Conservation (phyloP, 116 monocot species). For the Posidonia oceanica region DNA sequence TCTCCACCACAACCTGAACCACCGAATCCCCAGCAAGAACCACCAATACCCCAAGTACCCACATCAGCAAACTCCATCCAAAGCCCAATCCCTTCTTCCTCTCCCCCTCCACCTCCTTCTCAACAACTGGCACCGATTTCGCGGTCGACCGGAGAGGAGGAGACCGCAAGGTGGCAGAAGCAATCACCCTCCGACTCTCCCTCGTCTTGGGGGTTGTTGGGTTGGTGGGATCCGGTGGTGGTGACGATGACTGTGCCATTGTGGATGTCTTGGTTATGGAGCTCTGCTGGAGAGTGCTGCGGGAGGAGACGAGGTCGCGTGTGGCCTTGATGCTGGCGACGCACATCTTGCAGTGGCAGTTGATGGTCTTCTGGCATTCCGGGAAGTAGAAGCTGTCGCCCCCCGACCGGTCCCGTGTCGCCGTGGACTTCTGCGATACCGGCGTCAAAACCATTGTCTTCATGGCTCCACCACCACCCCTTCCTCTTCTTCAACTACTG, state of each 20-base stretch:
- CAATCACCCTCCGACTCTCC: background rate
- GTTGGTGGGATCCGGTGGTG: slow-evolving; percentile 7
- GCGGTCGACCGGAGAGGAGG: slow-evolving; percentile 30
- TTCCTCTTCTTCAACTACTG: too few relatives aligned
- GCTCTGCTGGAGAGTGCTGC: slow-evolving; percentile 9
- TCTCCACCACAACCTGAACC: slow-evolving; percentile 10
- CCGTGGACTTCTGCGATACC: background rate
- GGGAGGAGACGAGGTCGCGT: slow-evolving; percentile 51
- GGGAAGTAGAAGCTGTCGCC: slow-evolving; percentile 55
- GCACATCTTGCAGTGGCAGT: slow-evolving; percentile 88
- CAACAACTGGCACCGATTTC: slow-evolving; percentile 24
- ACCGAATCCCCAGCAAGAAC: slow-evolving; percentile 28
- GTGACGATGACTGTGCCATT: too few relatives aligned
- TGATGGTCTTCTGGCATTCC: slow-evolving; percentile 69
- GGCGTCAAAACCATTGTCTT: too few relatives aligned
- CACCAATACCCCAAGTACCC: slow-evolving; percentile 15
- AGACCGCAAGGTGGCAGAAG: background rate
- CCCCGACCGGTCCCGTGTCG: slow-evolving; percentile 9
- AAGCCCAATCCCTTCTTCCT: background rate
- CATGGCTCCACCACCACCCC: too few relatives aligned
- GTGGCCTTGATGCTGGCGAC: slow-evolving; percentile 81
- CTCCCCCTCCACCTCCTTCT: background rate
- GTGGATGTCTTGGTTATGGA: background rate
- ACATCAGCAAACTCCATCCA: slow-evolving; percentile 2
- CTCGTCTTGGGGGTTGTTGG: slow-evolving; percentile 17